Percentiles rank a stretch among this genome's conserved stretches.
phyloP scores from a whole-genome alignment of 2,329 filamentous ascomycete genomes.

The Pyrenochaeta sp. region DNA sequence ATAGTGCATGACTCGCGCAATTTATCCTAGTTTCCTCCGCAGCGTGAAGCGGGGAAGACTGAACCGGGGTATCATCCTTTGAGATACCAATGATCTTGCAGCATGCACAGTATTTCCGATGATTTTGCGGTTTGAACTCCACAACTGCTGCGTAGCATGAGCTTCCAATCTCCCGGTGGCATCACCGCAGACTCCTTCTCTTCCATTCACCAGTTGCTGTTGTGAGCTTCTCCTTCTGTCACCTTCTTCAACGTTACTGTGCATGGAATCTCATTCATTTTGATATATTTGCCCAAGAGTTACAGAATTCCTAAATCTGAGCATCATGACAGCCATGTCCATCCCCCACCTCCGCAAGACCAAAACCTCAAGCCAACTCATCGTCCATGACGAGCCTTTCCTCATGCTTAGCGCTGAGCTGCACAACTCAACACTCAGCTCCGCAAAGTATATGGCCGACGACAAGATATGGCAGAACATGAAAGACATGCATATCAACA shows the following conservation, averaged over 20 bases:
- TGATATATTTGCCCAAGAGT: not conserved
- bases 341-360: constrained; percentile 35
- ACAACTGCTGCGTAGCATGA: not conserved
- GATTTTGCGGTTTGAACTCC: not conserved
- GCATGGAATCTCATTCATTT: not conserved
- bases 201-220: not conserved
- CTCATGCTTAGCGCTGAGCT: constrained; percentile 57
- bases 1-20: not conserved
- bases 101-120: not conserved
- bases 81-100: not conserved
- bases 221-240: not conserved
- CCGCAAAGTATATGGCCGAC: constrained; percentile 55
- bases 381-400: constrained; percentile 56
- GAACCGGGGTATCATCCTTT: not conserved
- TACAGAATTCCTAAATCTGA: not conserved
- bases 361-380: constrained; percentile 47
- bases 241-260: not conserved
- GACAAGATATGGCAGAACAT: constrained; percentile 54
- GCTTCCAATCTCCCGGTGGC: not conserved
- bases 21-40: not conserved
- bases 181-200: not conserved
- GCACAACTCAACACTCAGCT: constrained; percentile 59
- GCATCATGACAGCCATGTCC: not conserved
- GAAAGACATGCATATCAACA: constrained; percentile 54
- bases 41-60: not conserved